A percentile compares a stretch with the other conserved stretches of the same genome.
phyloP scores from a whole-genome alignment of 305 asterid species.

The Petunia hybrid region DNA sequence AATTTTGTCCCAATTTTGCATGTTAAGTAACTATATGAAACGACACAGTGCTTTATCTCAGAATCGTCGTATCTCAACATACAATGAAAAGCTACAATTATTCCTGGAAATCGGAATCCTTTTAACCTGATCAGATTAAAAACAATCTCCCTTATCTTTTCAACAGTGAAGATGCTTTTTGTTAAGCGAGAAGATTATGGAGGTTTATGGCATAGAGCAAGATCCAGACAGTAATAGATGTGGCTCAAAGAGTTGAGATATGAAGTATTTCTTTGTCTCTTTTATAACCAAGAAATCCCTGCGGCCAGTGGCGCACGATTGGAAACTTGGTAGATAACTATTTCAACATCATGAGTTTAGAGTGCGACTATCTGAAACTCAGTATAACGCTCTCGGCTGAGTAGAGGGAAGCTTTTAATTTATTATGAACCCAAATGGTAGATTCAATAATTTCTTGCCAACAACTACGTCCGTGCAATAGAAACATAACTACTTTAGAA shows the following conservation, averaged over 20 bases:
- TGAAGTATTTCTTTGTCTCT: not conserved
- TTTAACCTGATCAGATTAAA: not conserved
- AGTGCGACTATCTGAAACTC: too few species aligned
- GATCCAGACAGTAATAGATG: not conserved
- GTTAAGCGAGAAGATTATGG: too few species aligned
- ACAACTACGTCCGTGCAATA: too few species aligned
- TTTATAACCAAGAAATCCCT: too few species aligned
- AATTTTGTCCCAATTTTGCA: not conserved
- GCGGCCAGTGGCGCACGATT: too few species aligned
- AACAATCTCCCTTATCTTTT: not conserved
- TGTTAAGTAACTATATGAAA: not conserved
- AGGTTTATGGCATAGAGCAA: not conserved
- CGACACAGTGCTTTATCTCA: not conserved
- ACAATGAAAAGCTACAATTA: not conserved
- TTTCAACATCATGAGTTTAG: too few species aligned
- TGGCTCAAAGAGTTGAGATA: not conserved
- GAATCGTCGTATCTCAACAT: not conserved
- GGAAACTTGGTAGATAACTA: too few species aligned
- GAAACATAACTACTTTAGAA: not conserved
- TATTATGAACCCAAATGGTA: not conserved
- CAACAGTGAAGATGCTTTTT: not conserved
- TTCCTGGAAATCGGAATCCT: not conserved
- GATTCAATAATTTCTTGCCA: not conserved
- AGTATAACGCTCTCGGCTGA: too few species aligned
- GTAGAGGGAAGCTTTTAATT: too few species aligned